A percentile compares a stretch with the other conserved stretches of the same genome.
phyloP scores from a whole-genome alignment of 768 basidiomycete genomes.

The Pisolithus albus region DNA sequence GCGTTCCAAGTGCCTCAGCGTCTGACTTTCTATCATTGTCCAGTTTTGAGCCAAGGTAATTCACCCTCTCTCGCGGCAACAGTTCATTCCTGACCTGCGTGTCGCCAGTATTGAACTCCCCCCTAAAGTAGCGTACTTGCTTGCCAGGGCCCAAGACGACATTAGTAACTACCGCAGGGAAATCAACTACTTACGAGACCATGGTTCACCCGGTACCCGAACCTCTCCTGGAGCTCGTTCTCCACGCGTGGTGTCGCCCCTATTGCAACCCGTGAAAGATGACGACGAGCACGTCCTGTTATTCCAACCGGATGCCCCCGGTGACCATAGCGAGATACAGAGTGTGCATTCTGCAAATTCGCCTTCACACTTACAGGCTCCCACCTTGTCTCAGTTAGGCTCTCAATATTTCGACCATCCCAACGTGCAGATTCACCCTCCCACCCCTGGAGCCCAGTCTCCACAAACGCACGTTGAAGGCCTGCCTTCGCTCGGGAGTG shows the following conservation, averaged over 20 bases:
- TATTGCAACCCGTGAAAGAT: background rate
- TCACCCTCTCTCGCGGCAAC: too few species aligned
- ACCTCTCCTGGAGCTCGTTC: background rate
- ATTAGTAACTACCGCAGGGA: background rate
- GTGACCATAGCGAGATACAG: background rate
- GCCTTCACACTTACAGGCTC: background rate
- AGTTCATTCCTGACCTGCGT: background rate
- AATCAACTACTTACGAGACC: background rate
- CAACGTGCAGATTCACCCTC: background rate
- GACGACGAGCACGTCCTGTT: background rate
- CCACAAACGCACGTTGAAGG: background rate
- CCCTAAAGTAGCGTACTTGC: background rate
- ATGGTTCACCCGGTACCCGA: background rate
- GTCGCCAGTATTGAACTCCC: background rate
- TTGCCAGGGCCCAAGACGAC: constrained; percentile 1
- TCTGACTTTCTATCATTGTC: background rate
- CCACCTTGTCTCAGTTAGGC: background rate
- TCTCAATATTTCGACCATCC: background rate
- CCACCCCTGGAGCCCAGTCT: background rate
- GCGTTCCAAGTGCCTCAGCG: background rate
- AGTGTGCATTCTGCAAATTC: background rate
- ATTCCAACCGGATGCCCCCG: background rate
- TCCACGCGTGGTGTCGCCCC: background rate
- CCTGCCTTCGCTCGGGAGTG: background rate
- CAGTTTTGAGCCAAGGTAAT: background rate